Evolutionary conservation across 1,139 yeast genomes (phyloP).

Genomic region (Candida freyschussii): DNA sequence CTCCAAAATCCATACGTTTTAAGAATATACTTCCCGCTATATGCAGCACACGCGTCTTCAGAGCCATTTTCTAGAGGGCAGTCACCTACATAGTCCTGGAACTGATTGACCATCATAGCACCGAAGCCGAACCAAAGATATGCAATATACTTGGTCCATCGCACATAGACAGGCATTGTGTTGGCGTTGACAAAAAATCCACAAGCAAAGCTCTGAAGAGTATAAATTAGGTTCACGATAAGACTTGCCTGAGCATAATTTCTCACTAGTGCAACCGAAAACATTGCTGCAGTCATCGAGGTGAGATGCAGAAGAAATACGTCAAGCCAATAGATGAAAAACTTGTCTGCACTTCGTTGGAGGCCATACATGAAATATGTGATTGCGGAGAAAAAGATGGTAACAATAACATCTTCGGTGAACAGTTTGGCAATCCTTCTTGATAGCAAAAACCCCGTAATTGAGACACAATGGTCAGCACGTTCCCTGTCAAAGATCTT

Average conservation of each 20-base stretch:
- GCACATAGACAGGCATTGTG: slow-evolving; percentile 77
- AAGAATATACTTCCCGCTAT: slow-evolving; percentile 49
- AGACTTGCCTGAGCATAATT: slow-evolving; percentile 4
- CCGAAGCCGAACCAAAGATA: slow-evolving; percentile 80
- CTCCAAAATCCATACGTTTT: slow-evolving; percentile 54
- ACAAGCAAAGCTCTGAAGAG: slow-evolving; percentile 65
- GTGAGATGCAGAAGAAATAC: slow-evolving; percentile 52
- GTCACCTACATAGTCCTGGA: slow-evolving; percentile 52
- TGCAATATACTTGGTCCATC: slow-evolving; percentile 76
- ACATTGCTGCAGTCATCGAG: slow-evolving; percentile 45
- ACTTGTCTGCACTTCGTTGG: slow-evolving; percentile 39
- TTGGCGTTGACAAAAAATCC: slow-evolving; percentile 76
- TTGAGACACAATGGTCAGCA: slow-evolving; percentile 59
- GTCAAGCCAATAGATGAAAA: slow-evolving; percentile 60
- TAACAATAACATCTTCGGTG: slow-evolving; percentile 65
- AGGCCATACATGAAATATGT: slow-evolving; percentile 81
- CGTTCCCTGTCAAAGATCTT: slow-evolving; percentile 41
- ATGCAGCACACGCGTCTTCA: slow-evolving; percentile 39
- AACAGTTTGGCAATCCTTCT: slow-evolving; percentile 44
- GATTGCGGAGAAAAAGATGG: slow-evolving; percentile 52
- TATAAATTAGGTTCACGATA: slow-evolving; percentile 26
- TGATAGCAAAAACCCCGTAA: slow-evolving; percentile 48
- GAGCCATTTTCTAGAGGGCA: slow-evolving; percentile 37
- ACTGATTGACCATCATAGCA: slow-evolving; percentile 61
- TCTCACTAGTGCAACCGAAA: slow-evolving; percentile 27